Conservation (phyloP, 2,329 filamentous ascomycete species). For the Didymella segeticola region DNA sequence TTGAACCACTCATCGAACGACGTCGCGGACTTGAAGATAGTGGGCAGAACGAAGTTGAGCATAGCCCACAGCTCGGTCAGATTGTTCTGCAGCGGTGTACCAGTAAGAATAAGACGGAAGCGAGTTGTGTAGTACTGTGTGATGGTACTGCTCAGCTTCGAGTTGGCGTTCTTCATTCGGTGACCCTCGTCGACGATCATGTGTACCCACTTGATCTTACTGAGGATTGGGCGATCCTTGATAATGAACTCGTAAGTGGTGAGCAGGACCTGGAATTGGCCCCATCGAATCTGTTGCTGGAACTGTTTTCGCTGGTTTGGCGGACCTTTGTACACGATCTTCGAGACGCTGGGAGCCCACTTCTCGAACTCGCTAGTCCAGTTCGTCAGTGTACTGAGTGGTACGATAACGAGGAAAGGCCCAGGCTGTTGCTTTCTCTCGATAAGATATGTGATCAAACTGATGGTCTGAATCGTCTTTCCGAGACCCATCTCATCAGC, state of each 20-base stretch:
- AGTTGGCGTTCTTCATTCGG: conserved; percentile 98
- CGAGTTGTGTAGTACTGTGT: conserved; percentile 94
- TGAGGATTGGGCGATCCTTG: conserved; percentile 92
- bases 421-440: conserved; percentile 92
- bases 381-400: conserved; percentile 94
- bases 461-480: conserved; percentile 99
- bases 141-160: conserved; percentile 93
- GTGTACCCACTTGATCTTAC: conserved; percentile 99
- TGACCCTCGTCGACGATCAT: conserved; percentile 99
- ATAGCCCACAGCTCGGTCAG: conserved; percentile 95
- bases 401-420: conserved; percentile 95
- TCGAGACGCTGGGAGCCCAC: conserved; percentile 87
- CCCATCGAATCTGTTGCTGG: conserved; percentile 91
- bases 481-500: conserved; percentile 99
- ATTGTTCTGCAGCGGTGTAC: conserved; percentile 97
- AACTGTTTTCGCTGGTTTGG: conserved; percentile 87
- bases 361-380: conserved; percentile 99
- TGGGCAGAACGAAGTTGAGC: conserved; percentile 97
- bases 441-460: conserved; percentile 94
- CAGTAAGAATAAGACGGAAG: conserved; percentile 95
- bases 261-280: conserved; percentile 92
- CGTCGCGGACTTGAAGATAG: conserved; percentile 98
- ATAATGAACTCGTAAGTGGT: conserved; percentile 99
- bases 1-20: conserved; percentile 99
- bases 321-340: conserved; percentile 96